These are phyloP conservation scores for Sonneratia alba DNA, from an alignment of 345 rosid species.

Conservation along the genomic window DNA sequence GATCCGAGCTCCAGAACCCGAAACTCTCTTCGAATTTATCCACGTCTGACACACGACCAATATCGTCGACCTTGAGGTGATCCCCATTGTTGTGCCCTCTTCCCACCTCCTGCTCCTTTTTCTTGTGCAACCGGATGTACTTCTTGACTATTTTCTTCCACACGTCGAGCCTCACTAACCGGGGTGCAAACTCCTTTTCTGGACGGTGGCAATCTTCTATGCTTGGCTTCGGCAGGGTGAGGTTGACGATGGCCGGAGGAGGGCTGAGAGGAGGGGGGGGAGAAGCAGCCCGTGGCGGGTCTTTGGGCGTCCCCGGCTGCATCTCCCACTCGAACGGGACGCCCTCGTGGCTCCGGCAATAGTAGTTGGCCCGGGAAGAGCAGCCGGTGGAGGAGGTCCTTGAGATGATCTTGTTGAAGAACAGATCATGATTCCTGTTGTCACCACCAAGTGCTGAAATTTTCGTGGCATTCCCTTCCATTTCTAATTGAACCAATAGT, in stretches of 20 bases:
- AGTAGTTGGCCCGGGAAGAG: slow-evolving; percentile 19
- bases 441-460: slow-evolving; percentile 8
- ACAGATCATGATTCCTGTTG: slow-evolving; percentile 2
- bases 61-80: not conserved
- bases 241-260: slow-evolving; percentile 61
- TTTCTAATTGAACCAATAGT: not conserved
- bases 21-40: slow-evolving; percentile 7
- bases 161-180: slow-evolving; percentile 24
- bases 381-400: slow-evolving; percentile 23
- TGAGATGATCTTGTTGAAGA: slow-evolving; percentile 18
- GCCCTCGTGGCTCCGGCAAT: slow-evolving; percentile 18
- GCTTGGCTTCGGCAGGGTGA: slow-evolving; percentile 45
- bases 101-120: not conserved
- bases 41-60: not conserved
- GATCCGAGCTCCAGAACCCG: slow-evolving; percentile 19
- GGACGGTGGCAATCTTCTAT: slow-evolving; percentile 10
- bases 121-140: not conserved
- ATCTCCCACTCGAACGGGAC: slow-evolving; percentile 40
- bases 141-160: slow-evolving; percentile 31
- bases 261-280: slow-evolving; percentile 38
- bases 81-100: not conserved
- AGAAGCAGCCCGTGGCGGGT: slow-evolving; percentile 9
- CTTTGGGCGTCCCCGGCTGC: slow-evolving; percentile 29
- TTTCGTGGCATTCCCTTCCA: not conserved
- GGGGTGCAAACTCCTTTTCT: slow-evolving; percentile 6